phyloP scores from a whole-genome alignment of 2,329 filamentous ascomycete genomes.

The Botrytis deweyae region DNA sequence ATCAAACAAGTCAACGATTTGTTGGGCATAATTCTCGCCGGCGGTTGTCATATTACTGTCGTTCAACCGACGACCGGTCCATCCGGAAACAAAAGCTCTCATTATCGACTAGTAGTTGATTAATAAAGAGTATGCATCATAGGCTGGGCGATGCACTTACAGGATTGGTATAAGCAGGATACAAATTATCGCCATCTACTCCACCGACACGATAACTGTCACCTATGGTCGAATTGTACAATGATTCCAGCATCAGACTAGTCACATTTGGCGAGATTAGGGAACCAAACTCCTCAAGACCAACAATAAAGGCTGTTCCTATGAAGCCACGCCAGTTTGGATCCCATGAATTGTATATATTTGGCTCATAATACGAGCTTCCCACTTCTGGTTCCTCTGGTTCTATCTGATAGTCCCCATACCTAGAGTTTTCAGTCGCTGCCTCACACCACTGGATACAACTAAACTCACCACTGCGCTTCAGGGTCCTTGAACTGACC shows the following conservation, averaged over 20 bases:
- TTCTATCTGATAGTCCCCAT: conserved; percentile 52
- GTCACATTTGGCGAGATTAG: conserved; percentile 42
- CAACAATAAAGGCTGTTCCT: conserved; percentile 57
- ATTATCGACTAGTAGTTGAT: conserved; percentile 50
- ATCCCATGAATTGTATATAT: conserved; percentile 59
- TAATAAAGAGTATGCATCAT: background rate
- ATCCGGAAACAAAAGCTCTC: conserved; percentile 60
- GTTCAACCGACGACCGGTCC: conserved; percentile 54
- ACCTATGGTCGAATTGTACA: conserved; percentile 56
- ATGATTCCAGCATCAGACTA: conserved; percentile 48
- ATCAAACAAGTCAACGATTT: conserved; percentile 57
- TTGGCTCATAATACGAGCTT: conserved; percentile 48
- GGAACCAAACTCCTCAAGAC: conserved; percentile 54
- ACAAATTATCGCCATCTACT: conserved; percentile 59
- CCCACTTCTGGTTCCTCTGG: conserved; percentile 60
- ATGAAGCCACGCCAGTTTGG: conserved; percentile 66
- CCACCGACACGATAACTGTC: conserved; percentile 55
- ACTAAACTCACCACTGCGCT: conserved; percentile 52
- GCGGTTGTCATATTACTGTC: conserved; percentile 59
- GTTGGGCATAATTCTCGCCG: conserved; percentile 55
- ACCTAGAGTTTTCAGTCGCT: background rate
- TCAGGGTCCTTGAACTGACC: conserved; percentile 53
- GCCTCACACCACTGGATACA: background rate
- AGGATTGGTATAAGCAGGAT: conserved; percentile 61
- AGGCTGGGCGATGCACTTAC: conserved; percentile 15